Evolutionary conservation across 352 stramenopile genomes (phyloP).

Genomic region (Thalassiosira mediterranea): DNA sequence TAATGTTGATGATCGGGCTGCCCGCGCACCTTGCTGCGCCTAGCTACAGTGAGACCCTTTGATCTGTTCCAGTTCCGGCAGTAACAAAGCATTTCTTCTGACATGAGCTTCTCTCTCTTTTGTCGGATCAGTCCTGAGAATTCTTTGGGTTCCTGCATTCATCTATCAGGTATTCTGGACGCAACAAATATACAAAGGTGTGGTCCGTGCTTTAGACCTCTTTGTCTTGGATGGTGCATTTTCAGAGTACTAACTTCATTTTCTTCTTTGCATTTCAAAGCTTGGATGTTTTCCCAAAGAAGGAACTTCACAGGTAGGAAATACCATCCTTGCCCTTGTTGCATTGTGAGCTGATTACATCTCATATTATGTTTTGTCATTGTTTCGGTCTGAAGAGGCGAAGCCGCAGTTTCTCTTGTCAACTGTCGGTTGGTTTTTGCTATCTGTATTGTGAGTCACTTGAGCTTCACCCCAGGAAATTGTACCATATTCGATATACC

Average conservation of each 20-base stretch:
- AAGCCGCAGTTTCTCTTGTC: constrained; percentile 53
- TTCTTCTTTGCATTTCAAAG: no score
- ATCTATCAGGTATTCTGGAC: constrained; percentile 27
- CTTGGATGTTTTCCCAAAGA: constrained; percentile 47
- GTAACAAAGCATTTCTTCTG: no score
- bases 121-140: constrained; percentile 1
- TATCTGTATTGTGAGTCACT: constrained; percentile 22
- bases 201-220: no score
- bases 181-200: constrained; percentile 27
- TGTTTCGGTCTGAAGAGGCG: no score
- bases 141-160: constrained; percentile 17
- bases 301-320: constrained; percentile 13
- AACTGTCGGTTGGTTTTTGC: constrained; percentile 49
- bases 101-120: no score
- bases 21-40: constrained; percentile 7
- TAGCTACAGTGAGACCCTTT: constrained; percentile 8
- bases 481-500: no score
- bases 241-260: no score
- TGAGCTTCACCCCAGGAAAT: no score
- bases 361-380: no score
- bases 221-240: no score
- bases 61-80: not conserved
- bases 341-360: no score
- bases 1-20: constrained; percentile 33
- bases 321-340: no score